Evolutionary conservation across 2,329 filamentous ascomycete species (phyloP).

Genomic region (Tothia fuscella): DNA sequence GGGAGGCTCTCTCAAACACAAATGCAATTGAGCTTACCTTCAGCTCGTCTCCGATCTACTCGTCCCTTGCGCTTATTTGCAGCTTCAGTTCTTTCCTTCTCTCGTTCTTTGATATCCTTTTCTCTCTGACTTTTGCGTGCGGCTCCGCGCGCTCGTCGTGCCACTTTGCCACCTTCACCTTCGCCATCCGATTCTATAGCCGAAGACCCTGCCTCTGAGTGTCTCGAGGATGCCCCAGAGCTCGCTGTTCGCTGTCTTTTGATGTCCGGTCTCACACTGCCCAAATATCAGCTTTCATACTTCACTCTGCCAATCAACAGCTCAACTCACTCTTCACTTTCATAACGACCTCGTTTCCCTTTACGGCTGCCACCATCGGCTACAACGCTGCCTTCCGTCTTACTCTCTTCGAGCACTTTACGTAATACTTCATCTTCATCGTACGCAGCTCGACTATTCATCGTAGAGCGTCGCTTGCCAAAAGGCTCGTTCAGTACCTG

Average conservation of each 20-base stretch:
- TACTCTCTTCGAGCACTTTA: slow-evolving; percentile 89
- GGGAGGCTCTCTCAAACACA: neutral
- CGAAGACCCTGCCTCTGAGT: slow-evolving; percentile 32
- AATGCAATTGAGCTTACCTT: slow-evolving; percentile 12
- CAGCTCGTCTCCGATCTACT: slow-evolving; percentile 58
- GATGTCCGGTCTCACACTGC: slow-evolving; percentile 26
- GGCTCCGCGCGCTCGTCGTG: slow-evolving; percentile 32
- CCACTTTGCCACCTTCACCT: slow-evolving; percentile 28
- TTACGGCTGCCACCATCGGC: slow-evolving; percentile 49
- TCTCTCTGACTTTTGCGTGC: slow-evolving; percentile 43
- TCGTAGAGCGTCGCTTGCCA: slow-evolving; percentile 82
- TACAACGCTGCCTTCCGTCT: slow-evolving; percentile 53
- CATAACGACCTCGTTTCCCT: slow-evolving; percentile 74
- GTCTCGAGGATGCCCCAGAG: slow-evolving; percentile 52
- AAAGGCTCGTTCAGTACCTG: slow-evolving; percentile 40
- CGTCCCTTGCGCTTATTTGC: slow-evolving; percentile 71
- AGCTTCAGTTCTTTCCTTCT: slow-evolving; percentile 59
- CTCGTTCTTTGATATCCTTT: slow-evolving; percentile 50
- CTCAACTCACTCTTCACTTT: slow-evolving; percentile 77
- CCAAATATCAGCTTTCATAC: neutral
- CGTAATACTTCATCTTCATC: slow-evolving; percentile 87
- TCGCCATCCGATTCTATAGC: slow-evolving; percentile 65
- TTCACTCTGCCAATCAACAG: neutral
- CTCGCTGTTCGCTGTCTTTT: slow-evolving; percentile 72
- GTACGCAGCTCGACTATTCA: slow-evolving; percentile 94